Conservation (phyloP, 495 filamentous ascomycete species). For the Rhizodiscina lignyota region DNA sequence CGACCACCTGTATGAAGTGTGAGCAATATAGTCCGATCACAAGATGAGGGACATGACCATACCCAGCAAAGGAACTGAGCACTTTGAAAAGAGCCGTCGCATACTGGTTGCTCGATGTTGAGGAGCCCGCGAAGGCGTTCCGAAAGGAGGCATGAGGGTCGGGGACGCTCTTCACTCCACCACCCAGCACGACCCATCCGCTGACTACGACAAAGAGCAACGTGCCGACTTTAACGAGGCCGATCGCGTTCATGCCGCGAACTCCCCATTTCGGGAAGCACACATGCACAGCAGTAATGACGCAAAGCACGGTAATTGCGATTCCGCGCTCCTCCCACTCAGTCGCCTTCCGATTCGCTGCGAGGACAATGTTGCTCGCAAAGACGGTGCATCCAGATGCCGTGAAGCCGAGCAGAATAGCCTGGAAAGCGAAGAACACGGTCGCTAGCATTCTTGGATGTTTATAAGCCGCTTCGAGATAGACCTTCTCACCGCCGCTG, state of each 20-base stretch:
- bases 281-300: too few species aligned
- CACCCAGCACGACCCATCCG: constrained; percentile 34
- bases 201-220: constrained; percentile 1
- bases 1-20: constrained; percentile 47
- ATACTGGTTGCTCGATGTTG: too few species aligned
- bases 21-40: constrained; percentile 43
- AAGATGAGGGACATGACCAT: too few species aligned
- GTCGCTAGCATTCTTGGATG: not conserved
- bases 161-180: constrained; percentile 32
- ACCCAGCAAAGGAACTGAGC: too few species aligned
- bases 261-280: constrained; percentile 1
- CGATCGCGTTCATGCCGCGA: not conserved
- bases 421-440: not conserved
- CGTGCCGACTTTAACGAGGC: constrained; percentile 1
- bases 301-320: too few species aligned
- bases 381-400: too few species aligned
- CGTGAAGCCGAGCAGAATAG: not conserved
- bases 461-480: not conserved
- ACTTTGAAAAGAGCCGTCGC: too few species aligned
- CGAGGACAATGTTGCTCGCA: too few species aligned
- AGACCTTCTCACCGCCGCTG: not conserved
- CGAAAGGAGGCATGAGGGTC: constrained; percentile 47
- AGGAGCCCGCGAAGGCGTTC: constrained; percentile 51
- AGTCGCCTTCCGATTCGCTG: too few species aligned
- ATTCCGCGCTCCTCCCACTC: too few species aligned